Conservation (phyloP, 1,139 yeast genomes). For the Pneumocystis murina region DNA sequence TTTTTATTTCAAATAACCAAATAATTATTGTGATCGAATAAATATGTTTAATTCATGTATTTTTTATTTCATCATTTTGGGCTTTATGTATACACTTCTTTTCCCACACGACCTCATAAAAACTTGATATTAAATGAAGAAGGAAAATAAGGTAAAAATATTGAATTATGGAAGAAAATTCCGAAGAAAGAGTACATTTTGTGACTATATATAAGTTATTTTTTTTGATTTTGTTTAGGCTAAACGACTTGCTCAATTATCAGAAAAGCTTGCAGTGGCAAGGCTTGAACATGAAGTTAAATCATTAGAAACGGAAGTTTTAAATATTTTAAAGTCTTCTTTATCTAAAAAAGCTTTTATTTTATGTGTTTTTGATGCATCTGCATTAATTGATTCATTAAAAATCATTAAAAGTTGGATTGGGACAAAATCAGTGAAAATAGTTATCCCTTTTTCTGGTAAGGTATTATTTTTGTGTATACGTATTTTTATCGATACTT, state of each 20-base stretch:
- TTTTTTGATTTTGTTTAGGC: background rate
- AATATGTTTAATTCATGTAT: too few species aligned
- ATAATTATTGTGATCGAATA: too few species aligned
- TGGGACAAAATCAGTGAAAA: background rate
- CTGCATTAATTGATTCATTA: background rate
- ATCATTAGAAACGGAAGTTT: background rate
- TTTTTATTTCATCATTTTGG: too few species aligned
- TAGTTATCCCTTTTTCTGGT: background rate
- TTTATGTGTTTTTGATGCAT: background rate
- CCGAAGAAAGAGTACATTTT: background rate
- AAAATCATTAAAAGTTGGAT: background rate
- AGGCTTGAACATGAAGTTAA: background rate
- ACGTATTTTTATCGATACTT: background rate
- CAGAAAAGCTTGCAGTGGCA: background rate
- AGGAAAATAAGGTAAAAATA: too few species aligned
- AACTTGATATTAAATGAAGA: too few species aligned
- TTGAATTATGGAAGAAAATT: too few species aligned
- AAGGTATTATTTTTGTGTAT: background rate
- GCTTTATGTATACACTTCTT: too few species aligned
- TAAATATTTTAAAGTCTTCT: background rate
- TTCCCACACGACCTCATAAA: too few species aligned
- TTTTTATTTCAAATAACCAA: too few species aligned
- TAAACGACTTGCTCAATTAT: background rate
- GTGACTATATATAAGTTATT: background rate
- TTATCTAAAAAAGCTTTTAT: background rate